Percentiles rank a stretch among this genome's conserved stretches.
Evolutionary conservation across 2,329 filamentous ascomycete genomes (phyloP).

Genomic region (Coniochaeta ligniaria): DNA sequence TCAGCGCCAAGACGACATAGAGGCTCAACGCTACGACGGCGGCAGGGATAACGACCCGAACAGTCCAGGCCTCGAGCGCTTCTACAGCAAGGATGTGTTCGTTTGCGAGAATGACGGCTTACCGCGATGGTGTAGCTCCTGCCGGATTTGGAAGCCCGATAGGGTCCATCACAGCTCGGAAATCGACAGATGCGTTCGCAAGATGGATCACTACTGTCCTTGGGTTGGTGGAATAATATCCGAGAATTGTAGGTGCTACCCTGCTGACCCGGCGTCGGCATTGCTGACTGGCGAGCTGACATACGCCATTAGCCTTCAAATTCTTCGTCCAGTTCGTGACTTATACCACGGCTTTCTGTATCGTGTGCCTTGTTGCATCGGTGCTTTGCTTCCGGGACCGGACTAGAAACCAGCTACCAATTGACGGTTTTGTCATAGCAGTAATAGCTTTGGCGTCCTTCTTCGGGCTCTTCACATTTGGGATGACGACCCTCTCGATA

Average conservation of each 20-base stretch:
- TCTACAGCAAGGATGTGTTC: conserved; percentile 79
- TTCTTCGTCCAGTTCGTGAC: conserved; percentile 85
- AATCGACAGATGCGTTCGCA: conserved; percentile 70
- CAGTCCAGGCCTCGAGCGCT: conserved; percentile 62
- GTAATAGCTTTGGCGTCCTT: conserved; percentile 59
- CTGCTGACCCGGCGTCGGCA: background rate
- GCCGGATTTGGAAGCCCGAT: conserved; percentile 82
- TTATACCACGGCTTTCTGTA: conserved; percentile 64
- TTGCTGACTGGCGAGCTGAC: conserved; percentile 5
- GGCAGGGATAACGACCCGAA: conserved; percentile 44
- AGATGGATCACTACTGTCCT: conserved; percentile 95
- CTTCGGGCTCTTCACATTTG: conserved; percentile 72
- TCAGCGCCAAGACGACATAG: background rate
- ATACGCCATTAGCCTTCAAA: conserved; percentile 57
- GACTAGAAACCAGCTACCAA: background rate
- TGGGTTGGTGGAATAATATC: conserved; percentile 93
- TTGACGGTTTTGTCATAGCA: conserved; percentile 58
- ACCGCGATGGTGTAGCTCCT: conserved; percentile 82
- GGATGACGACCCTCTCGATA: conserved; percentile 69
- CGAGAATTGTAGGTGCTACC: conserved; percentile 55
- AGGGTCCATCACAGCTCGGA: conserved; percentile 82
- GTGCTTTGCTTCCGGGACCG: conserved; percentile 54
- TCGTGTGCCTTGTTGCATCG: conserved; percentile 54
- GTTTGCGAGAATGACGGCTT: conserved; percentile 75
- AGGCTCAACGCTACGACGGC: conserved; percentile 7